Percentiles rank a stretch among this genome's conserved stretches.
These are phyloP conservation scores for Diddensiella santjacobensis DNA, from an alignment of 805 yeast species.

Conservation along the genomic window DNA sequence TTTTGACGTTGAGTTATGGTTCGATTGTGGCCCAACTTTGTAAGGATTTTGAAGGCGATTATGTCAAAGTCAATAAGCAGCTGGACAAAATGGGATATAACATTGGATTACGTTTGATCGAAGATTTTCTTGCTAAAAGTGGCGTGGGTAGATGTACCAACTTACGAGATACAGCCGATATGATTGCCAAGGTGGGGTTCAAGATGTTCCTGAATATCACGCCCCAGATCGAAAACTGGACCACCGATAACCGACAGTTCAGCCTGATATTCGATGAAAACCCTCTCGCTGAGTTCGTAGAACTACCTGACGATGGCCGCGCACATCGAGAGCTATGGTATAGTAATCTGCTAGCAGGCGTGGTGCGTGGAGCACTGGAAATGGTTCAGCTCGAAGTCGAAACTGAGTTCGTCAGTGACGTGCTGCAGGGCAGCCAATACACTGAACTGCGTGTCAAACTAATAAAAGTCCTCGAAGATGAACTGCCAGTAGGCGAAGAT, in stretches of 20 bases:
- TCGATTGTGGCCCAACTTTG: conserved; percentile 89
- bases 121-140: conserved; percentile 86
- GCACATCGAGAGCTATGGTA: conserved; percentile 81
- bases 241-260: conserved; percentile 69
- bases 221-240: conserved; percentile 75
- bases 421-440: conserved; percentile 71
- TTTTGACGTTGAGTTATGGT: conserved; percentile 93
- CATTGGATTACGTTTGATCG: conserved; percentile 86
- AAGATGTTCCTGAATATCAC: conserved; percentile 79
- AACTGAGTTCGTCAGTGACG: conserved; percentile 73
- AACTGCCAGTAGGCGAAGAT: conserved; percentile 96
- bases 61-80: conserved; percentile 73
- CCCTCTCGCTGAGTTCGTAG: conserved; percentile 93
- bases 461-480: conserved; percentile 75
- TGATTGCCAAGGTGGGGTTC: conserved; percentile 82
- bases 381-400: conserved; percentile 93
- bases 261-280: conserved; percentile 73
- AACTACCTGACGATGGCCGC: conserved; percentile 76
- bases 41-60: conserved; percentile 73
- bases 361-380: conserved; percentile 83
- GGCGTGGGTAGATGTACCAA: conserved; percentile 78
- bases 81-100: conserved; percentile 92
- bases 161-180: conserved; percentile 83
- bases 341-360: conserved; percentile 85
- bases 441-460: conserved; percentile 79